Base-by-base conservation (phyloP, 1,284 basidiomycete species). In the Rhodotorula sp. region DNA sequence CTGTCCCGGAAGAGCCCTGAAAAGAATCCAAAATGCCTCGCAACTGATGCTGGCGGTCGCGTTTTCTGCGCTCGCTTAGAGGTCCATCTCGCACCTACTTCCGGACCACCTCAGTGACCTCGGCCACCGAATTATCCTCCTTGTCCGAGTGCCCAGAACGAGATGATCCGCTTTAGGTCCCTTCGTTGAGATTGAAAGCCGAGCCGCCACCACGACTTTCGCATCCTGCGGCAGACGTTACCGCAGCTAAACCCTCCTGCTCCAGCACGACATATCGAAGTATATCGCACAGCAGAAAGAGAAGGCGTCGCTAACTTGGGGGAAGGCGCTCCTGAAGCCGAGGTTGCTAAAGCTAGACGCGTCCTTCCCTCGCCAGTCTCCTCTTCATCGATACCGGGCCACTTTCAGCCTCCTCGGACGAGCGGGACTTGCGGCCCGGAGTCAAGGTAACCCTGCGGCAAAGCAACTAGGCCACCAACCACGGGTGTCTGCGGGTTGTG, bases 361-460 rank as follows among this genome's bases (percentile, higher is more conserved):
- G 34, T 34, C 6, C 28, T 28, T 26, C 54, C n/a, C 55, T 97
- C 95, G 78, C 95, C 95, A 85, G 95, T 89, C 83, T 94, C 91
- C 12, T 88, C 87, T 79, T 97, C 92, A 80, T 98, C 95, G 73
- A 95, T 88, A 72, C 95, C 95, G 66, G 66, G 97, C 84, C 72
- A 93, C 89, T 84, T 84, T 97, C 94, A 47, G 88, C 87, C 75
- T 92, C 90, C 77, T 95, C 93, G 54, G 84, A 82, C 31, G 86
- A 86, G 70, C 93, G 88, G 62, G 97, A 86, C 65, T 89, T 85
- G 72, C 92, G 84, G 74, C 88, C 88, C 6, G 95, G 95, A 78
- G 95, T 91, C 81, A 85, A 92, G 84, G 97, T 93, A 88, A 98
- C 91, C 78, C 88, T 83, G 89, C 93, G 92, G 64, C 92, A 86